Evolutionary conservation across 345 rosid species (phyloP).

Genomic region (Euphorbia pulcherrima): DNA sequence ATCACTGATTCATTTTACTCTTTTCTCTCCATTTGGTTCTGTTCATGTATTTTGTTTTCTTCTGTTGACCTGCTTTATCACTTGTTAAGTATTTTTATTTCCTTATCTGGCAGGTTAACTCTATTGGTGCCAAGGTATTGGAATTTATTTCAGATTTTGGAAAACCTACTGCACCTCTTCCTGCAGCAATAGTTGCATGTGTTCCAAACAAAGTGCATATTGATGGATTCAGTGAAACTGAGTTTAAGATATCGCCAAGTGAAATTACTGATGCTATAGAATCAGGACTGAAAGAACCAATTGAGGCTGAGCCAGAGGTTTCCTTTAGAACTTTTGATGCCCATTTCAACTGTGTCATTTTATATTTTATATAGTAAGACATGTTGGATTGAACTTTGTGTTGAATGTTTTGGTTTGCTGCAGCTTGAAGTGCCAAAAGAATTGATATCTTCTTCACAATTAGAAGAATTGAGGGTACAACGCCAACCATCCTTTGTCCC

Average conservation of each 20-base stretch:
- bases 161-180: constrained; percentile 78
- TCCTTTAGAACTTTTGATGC: constrained; percentile 19
- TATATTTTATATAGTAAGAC: constrained; percentile 10
- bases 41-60: not conserved
- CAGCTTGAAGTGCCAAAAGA: constrained; percentile 99
- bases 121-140: constrained; percentile 82
- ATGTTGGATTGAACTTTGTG: constrained; percentile 5
- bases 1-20: not conserved
- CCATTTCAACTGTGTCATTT: constrained; percentile 9
- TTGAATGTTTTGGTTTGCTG: constrained; percentile 26
- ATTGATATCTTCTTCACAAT: constrained; percentile 58
- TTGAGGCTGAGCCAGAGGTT: constrained; percentile 99
- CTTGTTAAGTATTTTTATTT: constrained; percentile 7
- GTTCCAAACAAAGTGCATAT: constrained; percentile 81
- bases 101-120: constrained; percentile 55
- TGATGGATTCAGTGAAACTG: constrained; percentile 80
- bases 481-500: constrained; percentile 60
- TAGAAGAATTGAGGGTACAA: constrained; percentile 64
- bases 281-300: constrained; percentile 74
- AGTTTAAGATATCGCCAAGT: constrained; percentile 66
- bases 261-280: constrained; percentile 71
- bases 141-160: constrained; percentile 95
- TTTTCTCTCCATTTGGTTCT: not conserved
- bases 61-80: constrained; percentile 10
- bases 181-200: constrained; percentile 99